Evolutionary conservation across 257 asterid genomes (phyloP).

Genomic region (Dorcoceras hygrometricum): DNA sequence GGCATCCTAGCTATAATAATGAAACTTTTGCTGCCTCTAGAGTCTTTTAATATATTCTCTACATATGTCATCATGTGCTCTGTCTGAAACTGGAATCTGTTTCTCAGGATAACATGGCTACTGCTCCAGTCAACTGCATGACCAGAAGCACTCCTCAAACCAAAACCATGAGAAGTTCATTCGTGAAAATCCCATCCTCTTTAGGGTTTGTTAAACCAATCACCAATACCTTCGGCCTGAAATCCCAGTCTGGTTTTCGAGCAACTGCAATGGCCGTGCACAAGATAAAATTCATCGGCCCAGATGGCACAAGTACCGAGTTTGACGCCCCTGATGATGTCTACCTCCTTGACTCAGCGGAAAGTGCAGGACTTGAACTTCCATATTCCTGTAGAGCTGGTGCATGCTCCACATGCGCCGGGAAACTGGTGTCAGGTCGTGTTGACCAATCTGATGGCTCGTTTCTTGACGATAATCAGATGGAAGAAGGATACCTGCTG

Average conservation of each 20-base stretch:
- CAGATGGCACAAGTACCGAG: slow-evolving; percentile 31
- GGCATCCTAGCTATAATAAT: too few relatives aligned
- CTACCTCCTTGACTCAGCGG: slow-evolving; percentile 45
- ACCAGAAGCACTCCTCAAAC: neutral
- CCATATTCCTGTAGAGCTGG: slow-evolving; percentile 48
- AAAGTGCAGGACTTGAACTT: slow-evolving; percentile 36
- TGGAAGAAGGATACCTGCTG: slow-evolving; percentile 35
- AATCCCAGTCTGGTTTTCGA: slow-evolving; percentile 6
- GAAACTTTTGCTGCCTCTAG: too few relatives aligned
- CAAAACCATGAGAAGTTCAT: neutral
- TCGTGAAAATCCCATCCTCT: slow-evolving; percentile 1
- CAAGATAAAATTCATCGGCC: slow-evolving; percentile 42
- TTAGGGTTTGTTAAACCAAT: slow-evolving; percentile 27
- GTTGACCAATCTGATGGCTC: slow-evolving; percentile 49
- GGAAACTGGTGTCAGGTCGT: slow-evolving; percentile 28
- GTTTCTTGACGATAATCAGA: slow-evolving; percentile 34
- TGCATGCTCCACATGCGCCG: slow-evolving; percentile 43
- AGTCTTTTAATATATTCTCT: too few relatives aligned
- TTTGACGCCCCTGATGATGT: slow-evolving; percentile 38
- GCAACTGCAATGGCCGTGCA: slow-evolving; percentile 33
- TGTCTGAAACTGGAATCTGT: neutral
- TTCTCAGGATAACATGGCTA: neutral
- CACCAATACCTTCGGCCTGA: slow-evolving; percentile 28
- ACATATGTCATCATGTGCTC: neutral
- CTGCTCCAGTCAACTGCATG: neutral